Conservation (phyloP, 106 monocot genomes). For the Acorus calamus region DNA sequence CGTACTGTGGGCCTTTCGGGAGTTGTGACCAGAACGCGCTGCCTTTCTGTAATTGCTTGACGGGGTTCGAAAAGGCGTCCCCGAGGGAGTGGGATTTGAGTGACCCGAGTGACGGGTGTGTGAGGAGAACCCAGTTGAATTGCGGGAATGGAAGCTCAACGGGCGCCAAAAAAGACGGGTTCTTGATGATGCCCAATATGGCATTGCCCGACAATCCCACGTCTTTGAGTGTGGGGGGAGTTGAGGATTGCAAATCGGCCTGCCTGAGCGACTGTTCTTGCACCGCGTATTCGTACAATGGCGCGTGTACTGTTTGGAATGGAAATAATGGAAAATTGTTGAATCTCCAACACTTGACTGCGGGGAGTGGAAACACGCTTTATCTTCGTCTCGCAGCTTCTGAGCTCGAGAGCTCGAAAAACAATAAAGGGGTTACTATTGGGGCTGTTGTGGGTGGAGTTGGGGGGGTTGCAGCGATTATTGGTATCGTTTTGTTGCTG, state of each 20-base stretch:
- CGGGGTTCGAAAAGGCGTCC: background rate
- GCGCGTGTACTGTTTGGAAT: background rate
- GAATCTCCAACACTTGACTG: background rate
- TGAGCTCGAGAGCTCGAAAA: background rate
- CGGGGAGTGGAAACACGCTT: background rate
- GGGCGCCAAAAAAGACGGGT: background rate
- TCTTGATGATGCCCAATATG: background rate
- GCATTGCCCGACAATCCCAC: background rate
- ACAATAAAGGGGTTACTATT: background rate
- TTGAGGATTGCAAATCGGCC: background rate
- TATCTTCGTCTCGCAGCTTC: constrained; percentile 1
- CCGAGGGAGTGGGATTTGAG: background rate
- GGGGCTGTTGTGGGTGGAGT: background rate
- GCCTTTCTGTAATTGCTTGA: background rate
- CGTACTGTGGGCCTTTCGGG: constrained; percentile 1
- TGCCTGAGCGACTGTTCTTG: background rate
- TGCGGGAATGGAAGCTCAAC: background rate
- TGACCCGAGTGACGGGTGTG: constrained; percentile 1
- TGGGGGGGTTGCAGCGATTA: background rate
- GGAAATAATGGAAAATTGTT: background rate
- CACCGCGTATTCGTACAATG: background rate
- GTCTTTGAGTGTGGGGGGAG: background rate
- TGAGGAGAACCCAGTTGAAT: background rate
- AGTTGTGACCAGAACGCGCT: background rate
- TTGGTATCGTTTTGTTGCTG: constrained; percentile 2